Evolutionary conservation across 108 stramenopile genomes (phyloP), one percentile per base, ranked within the genome.

Genomic region (Nannochloropsis salina): DNA sequence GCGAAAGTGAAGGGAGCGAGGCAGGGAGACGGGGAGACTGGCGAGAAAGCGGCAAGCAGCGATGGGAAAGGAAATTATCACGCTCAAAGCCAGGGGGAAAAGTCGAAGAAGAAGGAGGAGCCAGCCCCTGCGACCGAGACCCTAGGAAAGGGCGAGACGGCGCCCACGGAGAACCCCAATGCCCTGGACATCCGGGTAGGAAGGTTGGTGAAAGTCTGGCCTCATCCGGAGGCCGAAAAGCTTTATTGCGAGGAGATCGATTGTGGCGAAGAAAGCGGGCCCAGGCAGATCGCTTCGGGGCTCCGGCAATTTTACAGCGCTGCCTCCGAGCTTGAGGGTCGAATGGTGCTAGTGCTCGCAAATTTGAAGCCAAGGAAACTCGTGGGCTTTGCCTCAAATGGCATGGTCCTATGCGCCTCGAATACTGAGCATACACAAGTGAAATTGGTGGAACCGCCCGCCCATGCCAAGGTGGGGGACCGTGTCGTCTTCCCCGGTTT

Each of bases 211-310:
- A 89, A 89, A 61, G 83, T 83, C 45, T 98, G 97, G 97, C 87
- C 94, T 83, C 99, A 99, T 90, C 95, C 95, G 10, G 95, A 96
- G 42, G 95, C 97, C 9, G 98, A 98, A 41, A 98, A 97, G 87
- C 89, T 99, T 5, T 97, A 95, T 88, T 99, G 99, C 86, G 98
- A 99, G 91, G 96, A 98, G 90, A 97, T 99, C 87, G 97, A 99
- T 86, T 86, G 93, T 15, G 99, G 99, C 22, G 97, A 99, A 89
- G 94, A 90, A 9, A 20, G 83, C n/a, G 90, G 80, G 42, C 94
- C 95, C 42, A 93, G 99, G 74, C 92, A 91, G 88, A 97, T 97
- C 87, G 96, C 96, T 12, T 95, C 94, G 22, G 97, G 97, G 44
- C 91, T 99, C 22, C 86, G 89, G 8, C 88, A 94, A 81, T 90